These are phyloP conservation scores for Arabidopsis hybrid DNA, from an alignment of 441 rosid species.

Conservation along the genomic window DNA sequence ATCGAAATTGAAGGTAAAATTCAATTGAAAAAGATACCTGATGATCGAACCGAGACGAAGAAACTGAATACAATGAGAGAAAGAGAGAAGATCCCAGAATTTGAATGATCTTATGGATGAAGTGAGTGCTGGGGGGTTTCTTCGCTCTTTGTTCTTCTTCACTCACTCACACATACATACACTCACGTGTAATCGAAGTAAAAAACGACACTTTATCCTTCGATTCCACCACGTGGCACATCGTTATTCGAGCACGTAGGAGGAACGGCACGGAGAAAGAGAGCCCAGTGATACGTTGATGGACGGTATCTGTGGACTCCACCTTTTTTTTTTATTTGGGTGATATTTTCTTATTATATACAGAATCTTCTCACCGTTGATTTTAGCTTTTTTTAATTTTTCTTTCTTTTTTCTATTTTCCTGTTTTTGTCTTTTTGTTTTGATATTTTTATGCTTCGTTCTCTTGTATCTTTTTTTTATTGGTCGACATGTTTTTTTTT, in stretches of 20 bases:
- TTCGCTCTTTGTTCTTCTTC: constrained; percentile 14
- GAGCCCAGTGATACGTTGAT: constrained; percentile 14
- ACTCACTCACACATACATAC: not conserved
- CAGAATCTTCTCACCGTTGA: constrained; percentile 35
- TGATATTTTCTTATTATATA: constrained; percentile 30
- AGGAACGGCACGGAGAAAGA: constrained; percentile 38
- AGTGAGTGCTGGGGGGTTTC: constrained; percentile 6
- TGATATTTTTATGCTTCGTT: constrained; percentile 34
- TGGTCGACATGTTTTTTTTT: constrained; percentile 26
- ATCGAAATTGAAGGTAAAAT: constrained; percentile 2
- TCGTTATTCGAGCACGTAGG: constrained; percentile 48
- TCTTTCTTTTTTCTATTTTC: not conserved
- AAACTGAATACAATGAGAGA: constrained; percentile 5
- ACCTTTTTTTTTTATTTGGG: not conserved
- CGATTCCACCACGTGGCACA: constrained; percentile 42
- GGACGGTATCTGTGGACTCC: constrained; percentile 22
- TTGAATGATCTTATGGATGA: too few relatives aligned
- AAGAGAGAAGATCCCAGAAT: constrained; percentile 13
- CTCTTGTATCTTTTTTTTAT: not conserved
- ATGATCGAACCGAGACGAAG: not conserved
- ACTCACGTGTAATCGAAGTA: constrained; percentile 37
- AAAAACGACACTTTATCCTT: constrained; percentile 49
- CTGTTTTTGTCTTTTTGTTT: constrained; percentile 29
- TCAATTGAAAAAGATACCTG: constrained; percentile 13
- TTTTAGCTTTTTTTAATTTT: not conserved